Base-by-base conservation (phyloP, 768 basidiomycete species). In the Russula foetens region DNA sequence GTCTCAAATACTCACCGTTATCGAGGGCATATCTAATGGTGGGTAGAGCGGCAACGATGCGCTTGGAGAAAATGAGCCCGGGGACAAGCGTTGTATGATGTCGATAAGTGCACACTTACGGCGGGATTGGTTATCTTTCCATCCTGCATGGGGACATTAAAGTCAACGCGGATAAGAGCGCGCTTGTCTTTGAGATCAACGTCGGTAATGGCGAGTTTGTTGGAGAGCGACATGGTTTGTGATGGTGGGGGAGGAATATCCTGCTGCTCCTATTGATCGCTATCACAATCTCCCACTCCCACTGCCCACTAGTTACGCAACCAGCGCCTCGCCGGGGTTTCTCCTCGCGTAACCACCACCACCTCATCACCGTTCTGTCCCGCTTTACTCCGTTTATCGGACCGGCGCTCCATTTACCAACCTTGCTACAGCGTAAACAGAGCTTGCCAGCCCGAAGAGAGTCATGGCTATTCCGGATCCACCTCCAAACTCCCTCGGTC, bases 91-190 rank as follows among this genome's bases (percentile, higher is more conserved):
- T n/a, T n/a, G n/a, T 26, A 47, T 53, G 61, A 68, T 19, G 19
- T 11, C 52, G 43, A 58, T 50, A 43, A 50, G 45, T 52, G 60
- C 29, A 56, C 46, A 79, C 93, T 64, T 72, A 97, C 96, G 58
- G 94, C 94, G 65, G 92, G 88, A 77, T 98, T 99, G 47, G 96
- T 96, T 80, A 98, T 94, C 71, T 86, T 86, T 51, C 87, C 88
- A 71, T 92, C 88, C 69, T 87, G 82, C 76, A 92, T 86, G 63
- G 93, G 93, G 62, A 96, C 93, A 72, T 96, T 96, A 79, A 96
- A 96, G 78, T 96, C 93, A 66, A 95, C 94, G 67, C 92, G 89
- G 71, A 96, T 90, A 70, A 96, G 87, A 67, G 94, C 90, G 65
- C 90, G 89, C 74, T 90, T 92, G 69, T 78, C 87, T 66, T 83